Evolutionary conservation across 2,329 filamentous ascomycete genomes (phyloP).

Genomic region (Neoarthrinium moseri): DNA sequence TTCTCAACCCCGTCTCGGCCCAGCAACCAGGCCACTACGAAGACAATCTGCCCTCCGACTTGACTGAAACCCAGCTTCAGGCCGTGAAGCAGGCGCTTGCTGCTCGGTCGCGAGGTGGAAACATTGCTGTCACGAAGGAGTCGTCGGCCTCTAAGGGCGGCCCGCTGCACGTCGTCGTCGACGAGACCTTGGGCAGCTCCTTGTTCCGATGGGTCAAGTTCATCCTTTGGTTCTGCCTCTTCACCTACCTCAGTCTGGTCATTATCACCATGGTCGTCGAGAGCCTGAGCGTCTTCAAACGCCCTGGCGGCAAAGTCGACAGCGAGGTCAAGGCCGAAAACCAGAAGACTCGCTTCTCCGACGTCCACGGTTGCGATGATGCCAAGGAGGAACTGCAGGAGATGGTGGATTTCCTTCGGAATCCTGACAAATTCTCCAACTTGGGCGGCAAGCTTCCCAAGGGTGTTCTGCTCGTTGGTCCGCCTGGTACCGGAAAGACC

Average conservation of each 20-base stretch:
- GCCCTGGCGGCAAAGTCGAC: conserved; percentile 67
- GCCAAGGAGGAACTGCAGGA: conserved; percentile 98
- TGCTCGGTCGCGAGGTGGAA: conserved; percentile 66
- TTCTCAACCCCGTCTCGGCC: conserved; percentile 31
- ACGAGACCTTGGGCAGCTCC: conserved; percentile 76
- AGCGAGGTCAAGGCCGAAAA: conserved; percentile 90
- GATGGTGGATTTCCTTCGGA: conserved; percentile 92
- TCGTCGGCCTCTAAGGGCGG: conserved; percentile 68
- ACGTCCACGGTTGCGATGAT: conserved; percentile 97
- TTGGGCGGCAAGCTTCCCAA: conserved; percentile 96
- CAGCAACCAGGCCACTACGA: conserved; percentile 27
- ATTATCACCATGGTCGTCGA: conserved; percentile 82
- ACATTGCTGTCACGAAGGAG: conserved; percentile 54
- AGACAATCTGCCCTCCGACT: conserved; percentile 35
- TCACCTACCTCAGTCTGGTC: conserved; percentile 77
- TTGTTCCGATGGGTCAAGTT: conserved; percentile 95
- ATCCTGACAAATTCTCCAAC: conserved; percentile 88
- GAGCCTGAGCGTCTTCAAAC: conserved; percentile 74
- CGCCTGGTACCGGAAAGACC: conserved; percentile 96
- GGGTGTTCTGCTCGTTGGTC: conserved; percentile 90
- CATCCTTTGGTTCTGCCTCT: conserved; percentile 71
- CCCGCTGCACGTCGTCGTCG: conserved; percentile 93
- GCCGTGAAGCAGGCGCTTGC: conserved; percentile 81
- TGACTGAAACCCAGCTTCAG: conserved; percentile 66
- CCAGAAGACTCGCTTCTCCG: conserved; percentile 85